Evolutionary conservation across 2,329 filamentous ascomycete genomes (phyloP).

Genomic region (Sclerotinia glacialis): DNA sequence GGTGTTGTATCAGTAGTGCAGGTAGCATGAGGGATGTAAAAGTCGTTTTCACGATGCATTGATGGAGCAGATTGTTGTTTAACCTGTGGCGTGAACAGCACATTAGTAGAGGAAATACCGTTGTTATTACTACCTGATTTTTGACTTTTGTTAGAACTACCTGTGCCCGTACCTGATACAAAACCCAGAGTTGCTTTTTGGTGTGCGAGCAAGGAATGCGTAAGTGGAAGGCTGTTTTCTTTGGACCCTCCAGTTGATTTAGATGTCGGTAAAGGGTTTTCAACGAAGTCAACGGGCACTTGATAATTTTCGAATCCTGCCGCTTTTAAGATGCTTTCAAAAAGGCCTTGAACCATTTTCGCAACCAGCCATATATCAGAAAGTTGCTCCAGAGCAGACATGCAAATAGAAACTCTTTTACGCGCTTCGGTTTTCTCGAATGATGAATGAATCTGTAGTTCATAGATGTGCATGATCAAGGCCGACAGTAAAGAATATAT

Average conservation of each 20-base stretch:
- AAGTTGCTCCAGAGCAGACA: conserved; percentile 87
- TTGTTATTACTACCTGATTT: background rate
- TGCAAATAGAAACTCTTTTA: conserved; percentile 80
- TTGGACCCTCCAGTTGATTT: background rate
- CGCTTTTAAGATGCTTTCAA: conserved; percentile 75
- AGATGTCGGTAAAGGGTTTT: background rate
- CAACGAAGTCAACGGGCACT: background rate
- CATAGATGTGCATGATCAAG: conserved; percentile 97
- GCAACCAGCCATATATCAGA: conserved; percentile 95
- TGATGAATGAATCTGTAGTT: conserved; percentile 88
- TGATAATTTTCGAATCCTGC: background rate
- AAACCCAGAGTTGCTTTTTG: conserved; percentile 4
- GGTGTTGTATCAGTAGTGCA: background rate
- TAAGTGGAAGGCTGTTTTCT: background rate
- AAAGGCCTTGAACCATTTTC: conserved; percentile 95
- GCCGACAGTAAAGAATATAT: conserved; percentile 96
- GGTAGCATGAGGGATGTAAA: background rate
- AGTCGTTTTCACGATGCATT: background rate
- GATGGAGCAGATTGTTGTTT: background rate
- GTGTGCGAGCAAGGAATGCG: conserved; percentile 5
- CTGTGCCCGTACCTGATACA: background rate
- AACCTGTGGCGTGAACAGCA: background rate
- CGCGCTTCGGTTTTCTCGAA: conserved; percentile 85
- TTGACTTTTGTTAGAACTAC: background rate
- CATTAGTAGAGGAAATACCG: background rate